Evolutionary conservation across 1,284 basidiomycete genomes (phyloP).

Genomic region (Malassezia brasiliensis): DNA sequence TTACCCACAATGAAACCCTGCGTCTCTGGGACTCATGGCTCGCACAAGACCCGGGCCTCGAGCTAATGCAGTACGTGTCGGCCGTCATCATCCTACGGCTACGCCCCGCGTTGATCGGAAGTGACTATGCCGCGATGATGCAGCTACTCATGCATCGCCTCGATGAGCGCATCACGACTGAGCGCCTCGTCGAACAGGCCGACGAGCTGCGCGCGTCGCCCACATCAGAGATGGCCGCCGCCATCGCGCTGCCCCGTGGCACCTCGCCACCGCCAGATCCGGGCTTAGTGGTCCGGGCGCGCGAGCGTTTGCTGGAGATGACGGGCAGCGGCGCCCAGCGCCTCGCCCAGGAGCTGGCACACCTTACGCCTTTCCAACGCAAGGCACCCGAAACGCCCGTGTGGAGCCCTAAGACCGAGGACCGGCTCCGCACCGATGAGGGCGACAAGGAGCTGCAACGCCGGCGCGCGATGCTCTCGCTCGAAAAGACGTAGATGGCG

Average conservation of each 20-base stretch:
- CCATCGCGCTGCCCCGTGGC: not conserved
- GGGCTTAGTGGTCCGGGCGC: not conserved
- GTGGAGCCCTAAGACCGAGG: slow-evolving; percentile 13
- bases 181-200: slow-evolving; percentile 3
- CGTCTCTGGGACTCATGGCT: slow-evolving; percentile 44
- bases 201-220: not conserved
- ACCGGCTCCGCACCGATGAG: not conserved
- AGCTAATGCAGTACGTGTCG: slow-evolving; percentile 37
- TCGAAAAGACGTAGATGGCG: slow-evolving; percentile 1
- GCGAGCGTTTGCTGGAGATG: not conserved
- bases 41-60: slow-evolving; percentile 21
- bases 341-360: not conserved
- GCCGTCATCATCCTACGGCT: slow-evolving; percentile 40
- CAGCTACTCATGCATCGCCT: slow-evolving; percentile 28
- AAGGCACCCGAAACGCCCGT: not conserved
- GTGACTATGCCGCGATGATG: slow-evolving; percentile 30
- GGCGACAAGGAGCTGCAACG: not conserved
- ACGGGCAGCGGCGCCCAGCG: not conserved
- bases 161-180: not conserved
- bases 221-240: not conserved
- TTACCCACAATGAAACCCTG: slow-evolving; percentile 26
- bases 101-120: slow-evolving; percentile 30
- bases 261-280: not conserved
- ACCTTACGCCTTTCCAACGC: not conserved
- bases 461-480: slow-evolving; percentile 15